phyloP scores from a whole-genome alignment of 108 stramenopile species.

The Nitzschia sp. region DNA sequence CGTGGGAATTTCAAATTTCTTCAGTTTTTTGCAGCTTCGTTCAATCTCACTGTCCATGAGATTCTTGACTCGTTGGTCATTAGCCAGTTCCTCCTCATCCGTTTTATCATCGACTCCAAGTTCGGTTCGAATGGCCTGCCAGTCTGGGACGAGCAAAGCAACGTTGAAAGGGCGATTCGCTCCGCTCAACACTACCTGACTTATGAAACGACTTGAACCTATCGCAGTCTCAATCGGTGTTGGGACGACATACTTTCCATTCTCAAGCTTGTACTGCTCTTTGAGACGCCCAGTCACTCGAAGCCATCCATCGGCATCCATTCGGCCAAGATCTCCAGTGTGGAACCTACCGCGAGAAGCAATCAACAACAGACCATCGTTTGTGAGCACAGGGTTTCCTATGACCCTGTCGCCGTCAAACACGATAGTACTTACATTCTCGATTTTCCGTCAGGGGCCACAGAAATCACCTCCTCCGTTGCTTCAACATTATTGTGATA shows the following conservation, averaged over 20 bases:
- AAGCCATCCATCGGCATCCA: constrained; percentile 73
- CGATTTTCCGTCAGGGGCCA: constrained; percentile 80
- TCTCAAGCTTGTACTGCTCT: constrained; percentile 97
- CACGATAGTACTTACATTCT: constrained; percentile 84
- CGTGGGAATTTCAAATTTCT: constrained; percentile 88
- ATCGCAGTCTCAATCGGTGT: constrained; percentile 92
- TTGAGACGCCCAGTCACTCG: constrained; percentile 83
- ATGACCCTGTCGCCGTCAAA: too few relatives aligned
- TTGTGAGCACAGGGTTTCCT: background rate
- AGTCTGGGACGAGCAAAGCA: constrained; percentile 90
- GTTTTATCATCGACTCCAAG: constrained; percentile 43
- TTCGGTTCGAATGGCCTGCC: constrained; percentile 68
- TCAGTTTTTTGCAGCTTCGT: constrained; percentile 54
- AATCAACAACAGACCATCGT: background rate
- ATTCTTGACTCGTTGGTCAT: constrained; percentile 63
- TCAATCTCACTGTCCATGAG: constrained; percentile 78
- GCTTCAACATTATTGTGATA: constrained; percentile 93
- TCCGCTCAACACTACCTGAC: constrained; percentile 90
- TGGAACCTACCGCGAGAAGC: constrained; percentile 70
- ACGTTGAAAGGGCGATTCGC: constrained; percentile 90
- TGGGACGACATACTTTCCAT: constrained; percentile 95
- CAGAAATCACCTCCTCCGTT: constrained; percentile 88
- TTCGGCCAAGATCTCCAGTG: constrained; percentile 84
- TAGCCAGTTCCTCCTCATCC: constrained; percentile 72
- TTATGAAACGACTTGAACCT: constrained; percentile 85